Base-by-base conservation (phyloP, 306 rosid species). In the Coriaria nepalensis region DNA sequence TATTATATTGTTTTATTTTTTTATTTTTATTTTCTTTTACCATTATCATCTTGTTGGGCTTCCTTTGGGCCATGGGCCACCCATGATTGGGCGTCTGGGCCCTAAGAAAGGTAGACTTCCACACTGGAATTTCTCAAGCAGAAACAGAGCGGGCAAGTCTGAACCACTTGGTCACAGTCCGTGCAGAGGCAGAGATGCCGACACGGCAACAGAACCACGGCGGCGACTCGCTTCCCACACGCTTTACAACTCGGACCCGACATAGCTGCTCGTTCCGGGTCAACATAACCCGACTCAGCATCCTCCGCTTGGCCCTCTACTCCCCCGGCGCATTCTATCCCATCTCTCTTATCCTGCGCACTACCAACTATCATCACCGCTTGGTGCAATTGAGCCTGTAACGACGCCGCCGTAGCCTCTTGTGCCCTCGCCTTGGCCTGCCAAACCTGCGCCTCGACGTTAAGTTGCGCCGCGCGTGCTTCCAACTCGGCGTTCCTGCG, bases 141-240 rank as follows among this genome's bases (percentile, higher is more conserved):
- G 51, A 68, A 67, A 58, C 98, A 90, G 40, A 85, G 65, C 0
- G 98, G 98, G 56, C 98, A 90, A 0, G 80, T 76, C 50, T 68
- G 72, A 37, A 70, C 82, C 58, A 61, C 60, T 10, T 32, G 66
- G 59, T 82, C 94, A 52, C 98, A 90, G 57, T 75, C 75, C 7
- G 74, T 56, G 39, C 95, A 90, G 5, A 85, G 57, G 69, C 94
- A 74, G 0, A 85, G 61, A 52, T 90, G 96, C 55, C 94, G 85
- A 61, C 95, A 90, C 61, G 93, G 98, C 68, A 82, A 37, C 45
- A 74, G 63, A 13, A 85, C 87, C 72, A 79, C 85, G 61, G 93
- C 64, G 4, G 95, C 98, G 12, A 67, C 76, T 11, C 85, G 81
- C 43, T 60, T 71, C 48, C 60, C 65, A 47, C 98, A 90, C 0